A percentile compares a stretch with the other conserved stretches of the same genome.
These are phyloP conservation scores for Tuber melanosporum DNA, from an alignment of 495 filamentous ascomycete species.

Conservation along the genomic window DNA sequence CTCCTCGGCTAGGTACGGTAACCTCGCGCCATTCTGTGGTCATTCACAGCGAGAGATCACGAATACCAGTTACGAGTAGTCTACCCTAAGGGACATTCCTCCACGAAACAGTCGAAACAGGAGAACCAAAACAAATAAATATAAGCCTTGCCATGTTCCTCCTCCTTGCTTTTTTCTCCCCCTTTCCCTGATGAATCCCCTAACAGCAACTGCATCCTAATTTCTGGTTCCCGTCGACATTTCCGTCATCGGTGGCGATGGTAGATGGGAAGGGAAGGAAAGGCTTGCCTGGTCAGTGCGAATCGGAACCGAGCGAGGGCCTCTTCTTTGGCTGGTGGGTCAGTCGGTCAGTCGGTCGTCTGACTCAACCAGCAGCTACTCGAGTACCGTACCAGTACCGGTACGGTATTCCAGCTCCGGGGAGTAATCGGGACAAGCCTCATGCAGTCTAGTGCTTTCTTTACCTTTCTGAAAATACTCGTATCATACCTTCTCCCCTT, in stretches of 20 bases:
- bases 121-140: background rate
- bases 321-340: background rate
- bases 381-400: no score
- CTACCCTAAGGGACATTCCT: background rate
- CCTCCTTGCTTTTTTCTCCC: background rate
- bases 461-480: no score
- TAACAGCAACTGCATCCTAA: slow-evolving; percentile 1
- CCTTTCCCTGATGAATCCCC: background rate
- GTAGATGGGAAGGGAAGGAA: background rate
- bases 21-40: background rate
- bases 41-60: background rate
- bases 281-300: background rate
- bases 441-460: background rate
- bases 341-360: background rate
- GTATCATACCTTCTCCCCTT: background rate
- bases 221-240: background rate
- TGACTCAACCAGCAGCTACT: background rate
- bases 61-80: no score
- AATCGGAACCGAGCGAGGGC: background rate
- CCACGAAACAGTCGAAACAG: background rate
- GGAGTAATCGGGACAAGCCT: background rate
- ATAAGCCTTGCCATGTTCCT: background rate
- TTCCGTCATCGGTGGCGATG: background rate
- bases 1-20: background rate
- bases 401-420: background rate